phyloP scores from a whole-genome alignment of 2,329 filamentous ascomycete species.

The Plenodomus lindquistii region DNA sequence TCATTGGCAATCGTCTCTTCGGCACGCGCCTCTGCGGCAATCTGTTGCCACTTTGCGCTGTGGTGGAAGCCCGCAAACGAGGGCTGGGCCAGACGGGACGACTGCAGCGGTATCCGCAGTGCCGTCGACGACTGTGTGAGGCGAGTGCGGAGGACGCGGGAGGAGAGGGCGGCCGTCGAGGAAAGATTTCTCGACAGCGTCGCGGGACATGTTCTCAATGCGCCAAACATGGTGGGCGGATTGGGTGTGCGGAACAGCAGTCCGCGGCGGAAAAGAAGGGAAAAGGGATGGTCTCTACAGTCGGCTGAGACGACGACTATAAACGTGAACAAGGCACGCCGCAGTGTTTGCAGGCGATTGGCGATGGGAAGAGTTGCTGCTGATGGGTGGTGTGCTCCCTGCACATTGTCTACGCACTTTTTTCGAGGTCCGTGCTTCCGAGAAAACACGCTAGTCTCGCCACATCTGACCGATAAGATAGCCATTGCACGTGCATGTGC shows the following conservation, averaged over 20 bases:
- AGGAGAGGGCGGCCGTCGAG: conserved; percentile 26
- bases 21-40: conserved; percentile 27
- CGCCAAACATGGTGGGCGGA: conserved; percentile 48
- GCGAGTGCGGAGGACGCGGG: conserved; percentile 29
- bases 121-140: conserved; percentile 23
- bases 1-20: conserved; percentile 20
- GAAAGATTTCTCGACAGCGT: conserved; percentile 40
- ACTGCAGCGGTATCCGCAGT: conserved; percentile 20
- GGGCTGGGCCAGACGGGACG: conserved; percentile 22
- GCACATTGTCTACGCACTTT: conserved; percentile 15
- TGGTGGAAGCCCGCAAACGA: conserved; percentile 45
- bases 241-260: conserved; percentile 10
- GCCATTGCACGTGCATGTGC: background rate
- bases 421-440: conserved; percentile 26
- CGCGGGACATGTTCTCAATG: conserved; percentile 47
- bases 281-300: conserved; percentile 4
- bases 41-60: conserved; percentile 43
- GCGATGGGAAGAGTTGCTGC: conserved; percentile 17
- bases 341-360: conserved; percentile 13
- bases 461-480: conserved; percentile 19
- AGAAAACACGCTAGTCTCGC: conserved; percentile 13
- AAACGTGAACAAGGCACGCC: conserved; percentile 10
- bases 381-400: conserved; percentile 10
- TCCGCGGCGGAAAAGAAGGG: conserved; percentile 9
- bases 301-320: background rate